Conservation (phyloP, 768 basidiomycete species). For the Cystoderma amianthinum region DNA sequence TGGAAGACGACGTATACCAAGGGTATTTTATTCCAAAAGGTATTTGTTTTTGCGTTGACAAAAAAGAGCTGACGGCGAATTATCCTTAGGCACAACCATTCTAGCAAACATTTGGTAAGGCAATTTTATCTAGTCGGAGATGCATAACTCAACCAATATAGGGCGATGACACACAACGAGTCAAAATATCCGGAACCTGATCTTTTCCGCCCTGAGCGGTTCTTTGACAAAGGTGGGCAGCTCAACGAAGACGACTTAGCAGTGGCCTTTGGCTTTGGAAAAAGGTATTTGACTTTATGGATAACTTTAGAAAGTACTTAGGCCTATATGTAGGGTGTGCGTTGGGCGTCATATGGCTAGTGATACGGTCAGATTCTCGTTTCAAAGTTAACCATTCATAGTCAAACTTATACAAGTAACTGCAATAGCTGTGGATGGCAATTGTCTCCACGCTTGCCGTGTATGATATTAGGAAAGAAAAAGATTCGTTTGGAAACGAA, state of each 20-base stretch:
- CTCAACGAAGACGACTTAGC: slow-evolving; percentile 10
- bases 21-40: no score
- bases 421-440: slow-evolving; percentile 9
- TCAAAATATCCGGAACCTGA: slow-evolving; percentile 22
- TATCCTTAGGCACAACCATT: not conserved
- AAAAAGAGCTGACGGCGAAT: not conserved
- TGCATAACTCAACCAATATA: slow-evolving; percentile 1
- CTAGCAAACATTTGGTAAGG: not conserved
- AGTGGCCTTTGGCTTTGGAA: slow-evolving; percentile 19
- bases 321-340: slow-evolving; percentile 8
- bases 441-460: slow-evolving; percentile 10
- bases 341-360: slow-evolving; percentile 10
- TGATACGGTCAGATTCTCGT: slow-evolving; percentile 5
- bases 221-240: slow-evolving; percentile 13
- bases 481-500: slow-evolving; percentile 6
- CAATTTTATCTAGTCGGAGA: not conserved
- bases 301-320: not conserved
- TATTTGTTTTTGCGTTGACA: slow-evolving; percentile 9
- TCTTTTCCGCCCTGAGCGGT: slow-evolving; percentile 27
- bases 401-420: no score
- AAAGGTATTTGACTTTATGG: slow-evolving; percentile 10
- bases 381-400: not conserved
- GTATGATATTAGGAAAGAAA: slow-evolving; percentile 11
- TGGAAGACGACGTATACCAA: no score
- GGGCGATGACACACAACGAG: slow-evolving; percentile 24